phyloP scores from a whole-genome alignment of 2,329 filamentous ascomycete genomes.

The Purpureocillium lavendulum region DNA sequence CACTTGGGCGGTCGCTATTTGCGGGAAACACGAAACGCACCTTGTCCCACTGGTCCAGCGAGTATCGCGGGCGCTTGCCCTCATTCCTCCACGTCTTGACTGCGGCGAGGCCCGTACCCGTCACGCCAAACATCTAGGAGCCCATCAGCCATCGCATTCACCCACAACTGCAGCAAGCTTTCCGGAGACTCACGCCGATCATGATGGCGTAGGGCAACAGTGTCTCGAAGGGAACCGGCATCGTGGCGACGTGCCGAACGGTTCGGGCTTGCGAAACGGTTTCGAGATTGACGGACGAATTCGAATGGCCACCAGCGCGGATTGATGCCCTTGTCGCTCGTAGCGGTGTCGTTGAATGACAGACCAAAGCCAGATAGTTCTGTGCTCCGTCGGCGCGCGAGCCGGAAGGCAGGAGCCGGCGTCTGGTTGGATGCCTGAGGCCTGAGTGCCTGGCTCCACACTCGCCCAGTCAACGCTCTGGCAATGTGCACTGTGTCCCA shows the following conservation, averaged over 20 bases:
- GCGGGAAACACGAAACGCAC: slow-evolving; percentile 27
- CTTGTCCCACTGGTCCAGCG: slow-evolving; percentile 55
- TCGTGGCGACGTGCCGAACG: slow-evolving; percentile 24
- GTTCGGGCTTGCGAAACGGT: neutral
- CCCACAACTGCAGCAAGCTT: slow-evolving; percentile 3
- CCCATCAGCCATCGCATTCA: slow-evolving; percentile 13
- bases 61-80: slow-evolving; percentile 51
- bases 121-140: slow-evolving; percentile 53
- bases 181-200: slow-evolving; percentile 40
- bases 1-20: neutral
- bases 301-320: too few species aligned
- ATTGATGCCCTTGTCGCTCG: too few species aligned
- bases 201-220: slow-evolving; percentile 59
- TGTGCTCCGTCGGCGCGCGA: too few species aligned
- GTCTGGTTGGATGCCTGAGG: slow-evolving; percentile 12
- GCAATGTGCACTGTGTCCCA: slow-evolving; percentile 3
- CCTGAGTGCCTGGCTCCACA: too few species aligned
- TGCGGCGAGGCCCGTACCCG: slow-evolving; percentile 49
- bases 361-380: too few species aligned
- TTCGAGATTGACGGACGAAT: too few species aligned
- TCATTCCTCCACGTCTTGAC: slow-evolving; percentile 51
- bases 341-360: too few species aligned
- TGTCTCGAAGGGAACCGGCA: slow-evolving; percentile 58
- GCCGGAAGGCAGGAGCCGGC: too few species aligned
- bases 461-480: neutral